A percentile compares a stretch with the other conserved stretches of the same genome.
phyloP scores from a whole-genome alignment of 257 asterid genomes.

The Jacaranda mimosifolia region DNA sequence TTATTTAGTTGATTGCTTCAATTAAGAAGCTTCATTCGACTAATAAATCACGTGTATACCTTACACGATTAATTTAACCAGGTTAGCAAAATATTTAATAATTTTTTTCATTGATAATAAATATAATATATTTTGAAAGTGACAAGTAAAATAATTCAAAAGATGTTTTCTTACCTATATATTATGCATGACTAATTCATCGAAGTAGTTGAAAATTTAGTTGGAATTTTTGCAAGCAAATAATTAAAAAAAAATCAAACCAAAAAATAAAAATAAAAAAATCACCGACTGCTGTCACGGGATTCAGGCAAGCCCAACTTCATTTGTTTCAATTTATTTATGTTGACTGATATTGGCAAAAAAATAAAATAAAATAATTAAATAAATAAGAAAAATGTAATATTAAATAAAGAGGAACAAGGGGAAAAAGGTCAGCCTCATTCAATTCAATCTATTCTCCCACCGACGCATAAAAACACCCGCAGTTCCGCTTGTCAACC shows the following conservation, averaged over 20 bases:
- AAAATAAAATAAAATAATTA: conserved; percentile 7
- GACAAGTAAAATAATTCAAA: neutral
- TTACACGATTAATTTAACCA: too few species aligned
- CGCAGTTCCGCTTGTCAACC: conserved; percentile 26
- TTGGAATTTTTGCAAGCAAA: conserved; percentile 28
- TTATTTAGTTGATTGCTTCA: too few species aligned
- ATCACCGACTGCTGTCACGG: conserved; percentile 46
- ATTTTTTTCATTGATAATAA: too few species aligned
- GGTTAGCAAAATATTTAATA: too few species aligned
- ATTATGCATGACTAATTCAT: conserved; percentile 28
- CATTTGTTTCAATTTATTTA: neutral
- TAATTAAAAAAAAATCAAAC: conserved; percentile 36
- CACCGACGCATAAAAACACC: conserved; percentile 48
- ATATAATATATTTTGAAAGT: too few species aligned
- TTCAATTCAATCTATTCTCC: conserved; percentile 1
- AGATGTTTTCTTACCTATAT: conserved; percentile 3
- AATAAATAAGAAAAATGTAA: neutral
- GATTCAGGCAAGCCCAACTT: conserved; percentile 42
- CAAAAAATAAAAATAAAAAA: conserved; percentile 40
- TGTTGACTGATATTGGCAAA: conserved; percentile 21
- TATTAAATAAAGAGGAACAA: conserved; percentile 2
- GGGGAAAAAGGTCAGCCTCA: conserved; percentile 23
- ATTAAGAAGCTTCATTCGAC: too few species aligned
- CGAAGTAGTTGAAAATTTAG: conserved; percentile 29
- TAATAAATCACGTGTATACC: too few species aligned